A percentile compares a stretch with the other conserved stretches of the same genome.
Conservation (phyloP, 1,284 basidiomycete species). For the Microbotryum saponariae region DNA sequence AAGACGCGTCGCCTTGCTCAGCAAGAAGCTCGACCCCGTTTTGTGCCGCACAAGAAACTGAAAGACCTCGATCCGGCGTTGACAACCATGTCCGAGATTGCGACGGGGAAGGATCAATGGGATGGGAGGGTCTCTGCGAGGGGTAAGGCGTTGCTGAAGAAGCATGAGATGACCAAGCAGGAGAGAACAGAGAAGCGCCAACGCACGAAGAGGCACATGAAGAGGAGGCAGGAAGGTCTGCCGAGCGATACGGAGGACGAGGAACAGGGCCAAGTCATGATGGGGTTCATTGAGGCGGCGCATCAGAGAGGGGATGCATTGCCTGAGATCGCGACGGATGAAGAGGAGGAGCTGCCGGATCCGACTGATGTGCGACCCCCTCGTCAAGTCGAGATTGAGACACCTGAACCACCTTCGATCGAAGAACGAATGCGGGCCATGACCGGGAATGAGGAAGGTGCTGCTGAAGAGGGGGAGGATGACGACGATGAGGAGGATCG, state of each 20-base stretch:
- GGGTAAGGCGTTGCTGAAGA: slow-evolving; percentile 4
- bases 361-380: background rate
- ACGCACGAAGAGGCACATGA: slow-evolving; percentile 6
- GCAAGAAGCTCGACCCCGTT: slow-evolving; percentile 9
- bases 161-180: slow-evolving; percentile 3
- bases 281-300: too few species aligned
- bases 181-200: background rate
- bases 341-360: background rate
- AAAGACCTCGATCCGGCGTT: slow-evolving; percentile 12
- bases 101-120: slow-evolving; percentile 9
- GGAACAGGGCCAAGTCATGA: too few species aligned
- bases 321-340: background rate
- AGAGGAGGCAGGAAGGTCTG: slow-evolving; percentile 11
- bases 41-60: slow-evolving; percentile 1
- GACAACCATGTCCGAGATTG: slow-evolving; percentile 27
- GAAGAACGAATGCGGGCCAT: background rate
- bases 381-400: background rate
- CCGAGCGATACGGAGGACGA: background rate
- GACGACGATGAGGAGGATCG: slow-evolving; percentile 55
- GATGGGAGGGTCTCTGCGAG: slow-evolving; percentile 15
- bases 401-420: background rate
- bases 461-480: slow-evolving; percentile 27
- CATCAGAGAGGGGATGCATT: background rate
- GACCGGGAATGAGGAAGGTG: background rate
- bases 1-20: slow-evolving; percentile 3